Conservation (phyloP, 768 basidiomycete genomes). For the Termitomyces eurrhizus region DNA sequence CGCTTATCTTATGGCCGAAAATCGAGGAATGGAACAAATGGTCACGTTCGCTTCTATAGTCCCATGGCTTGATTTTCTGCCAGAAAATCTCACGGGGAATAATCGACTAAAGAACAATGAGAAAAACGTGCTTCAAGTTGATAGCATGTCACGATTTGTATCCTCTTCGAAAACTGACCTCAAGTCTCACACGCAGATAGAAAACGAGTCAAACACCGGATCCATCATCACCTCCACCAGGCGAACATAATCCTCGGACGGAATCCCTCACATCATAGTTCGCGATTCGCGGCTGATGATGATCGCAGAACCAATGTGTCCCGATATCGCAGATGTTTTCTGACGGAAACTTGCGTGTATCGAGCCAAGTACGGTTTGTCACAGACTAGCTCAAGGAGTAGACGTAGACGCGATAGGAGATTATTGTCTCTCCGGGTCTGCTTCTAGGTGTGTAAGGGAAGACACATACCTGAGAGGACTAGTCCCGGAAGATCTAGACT, state of each 20-base stretch:
- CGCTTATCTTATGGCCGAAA: not conserved
- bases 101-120: not conserved
- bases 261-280: constrained; percentile 5
- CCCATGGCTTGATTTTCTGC: not conserved
- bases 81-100: too few species aligned
- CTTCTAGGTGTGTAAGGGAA: not conserved
- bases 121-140: not conserved
- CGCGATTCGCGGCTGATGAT: constrained; percentile 8
- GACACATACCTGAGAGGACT: not conserved
- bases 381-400: not conserved
- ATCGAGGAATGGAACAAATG: not conserved
- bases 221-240: not conserved
- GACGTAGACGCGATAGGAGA: not conserved
- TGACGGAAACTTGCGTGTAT: not conserved
- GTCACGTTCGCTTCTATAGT: not conserved
- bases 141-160: too few species aligned
- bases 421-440: not conserved
- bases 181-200: not conserved
- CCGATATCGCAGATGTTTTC: not conserved
- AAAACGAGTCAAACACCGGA: not conserved
- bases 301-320: not conserved
- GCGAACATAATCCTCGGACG: not conserved
- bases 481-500: not conserved
- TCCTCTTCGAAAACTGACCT: too few species aligned
- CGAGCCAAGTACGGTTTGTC: not conserved